Conservation (phyloP, 305 asterid species). For the Galium porrigens region DNA sequence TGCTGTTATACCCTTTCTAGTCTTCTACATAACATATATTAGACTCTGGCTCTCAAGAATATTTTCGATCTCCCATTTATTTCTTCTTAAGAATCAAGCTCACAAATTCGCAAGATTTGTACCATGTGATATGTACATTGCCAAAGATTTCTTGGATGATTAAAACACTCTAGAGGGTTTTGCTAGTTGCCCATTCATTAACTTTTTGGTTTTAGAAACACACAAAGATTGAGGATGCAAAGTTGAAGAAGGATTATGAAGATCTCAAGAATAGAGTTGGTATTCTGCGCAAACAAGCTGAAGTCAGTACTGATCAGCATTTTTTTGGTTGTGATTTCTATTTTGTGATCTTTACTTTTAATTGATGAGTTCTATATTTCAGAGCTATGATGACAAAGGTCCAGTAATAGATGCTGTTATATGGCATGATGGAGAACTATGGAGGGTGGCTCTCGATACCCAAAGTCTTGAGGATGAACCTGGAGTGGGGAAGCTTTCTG, state of each 20-base stretch:
- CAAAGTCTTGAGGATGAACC: conserved; percentile 71
- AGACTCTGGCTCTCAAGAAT: neutral
- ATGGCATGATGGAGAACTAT: conserved; percentile 90
- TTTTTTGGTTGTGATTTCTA: conserved; percentile 11
- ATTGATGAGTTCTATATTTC: conserved; percentile 16
- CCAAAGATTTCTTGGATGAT: neutral
- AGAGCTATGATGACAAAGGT: conserved; percentile 92
- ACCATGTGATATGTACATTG: neutral
- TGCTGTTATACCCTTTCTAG: neutral
- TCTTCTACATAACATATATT: neutral
- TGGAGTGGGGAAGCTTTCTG: conserved; percentile 69
- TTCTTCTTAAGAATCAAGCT: neutral
- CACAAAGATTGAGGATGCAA: conserved; percentile 43
- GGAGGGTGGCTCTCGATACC: conserved; percentile 98
- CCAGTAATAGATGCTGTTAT: conserved; percentile 92
- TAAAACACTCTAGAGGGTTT: neutral
- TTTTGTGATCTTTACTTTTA: conserved; percentile 13
- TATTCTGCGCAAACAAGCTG: conserved; percentile 77
- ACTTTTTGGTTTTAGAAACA: conserved; percentile 37
- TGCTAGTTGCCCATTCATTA: conserved; percentile 10
- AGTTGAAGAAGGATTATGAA: conserved; percentile 55
- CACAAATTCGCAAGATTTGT: neutral
- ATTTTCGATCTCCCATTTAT: neutral
- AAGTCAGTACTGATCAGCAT: conserved; percentile 27
- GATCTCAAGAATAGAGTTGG: conserved; percentile 86